Evolutionary conservation across 495 filamentous ascomycete species (phyloP).

Genomic region (Staphylotrichum tortipilum): DNA sequence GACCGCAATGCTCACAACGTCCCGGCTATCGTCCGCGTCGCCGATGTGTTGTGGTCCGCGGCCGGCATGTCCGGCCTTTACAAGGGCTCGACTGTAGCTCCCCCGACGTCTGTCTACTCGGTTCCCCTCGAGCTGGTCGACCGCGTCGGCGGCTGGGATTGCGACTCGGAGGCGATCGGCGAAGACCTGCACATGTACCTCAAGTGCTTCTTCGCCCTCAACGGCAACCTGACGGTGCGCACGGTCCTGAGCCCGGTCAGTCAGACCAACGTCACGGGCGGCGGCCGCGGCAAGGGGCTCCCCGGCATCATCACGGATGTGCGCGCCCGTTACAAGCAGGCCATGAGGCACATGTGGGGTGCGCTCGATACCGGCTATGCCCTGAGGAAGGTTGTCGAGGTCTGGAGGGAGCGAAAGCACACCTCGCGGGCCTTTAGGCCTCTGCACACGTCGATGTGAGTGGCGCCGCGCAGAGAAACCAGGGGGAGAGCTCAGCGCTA

Average conservation of each 20-base stretch:
- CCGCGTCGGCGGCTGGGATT: constrained; percentile 58
- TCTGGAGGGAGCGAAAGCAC: constrained; percentile 43
- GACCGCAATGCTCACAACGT: constrained; percentile 61
- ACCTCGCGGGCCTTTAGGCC: constrained; percentile 42
- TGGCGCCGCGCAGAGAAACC: background rate
- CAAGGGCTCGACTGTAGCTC: constrained; percentile 47
- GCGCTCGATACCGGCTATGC: constrained; percentile 58
- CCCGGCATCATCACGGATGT: constrained; percentile 45
- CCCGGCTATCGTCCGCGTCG: constrained; percentile 56
- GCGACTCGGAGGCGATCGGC: constrained; percentile 57
- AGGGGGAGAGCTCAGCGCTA: too few relatives aligned
- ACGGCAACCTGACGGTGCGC: constrained; percentile 48
- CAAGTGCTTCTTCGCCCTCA: constrained; percentile 64
- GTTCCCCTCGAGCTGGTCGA: constrained; percentile 53
- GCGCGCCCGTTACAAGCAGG: constrained; percentile 55
- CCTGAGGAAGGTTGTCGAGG: constrained; percentile 37
- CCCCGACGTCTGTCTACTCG: constrained; percentile 64
- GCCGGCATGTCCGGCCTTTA: constrained; percentile 60
- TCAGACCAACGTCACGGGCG: constrained; percentile 57
- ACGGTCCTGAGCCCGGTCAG: constrained; percentile 55
- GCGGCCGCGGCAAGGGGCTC: constrained; percentile 38
- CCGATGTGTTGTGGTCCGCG: constrained; percentile 58
- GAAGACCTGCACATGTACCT: constrained; percentile 69
- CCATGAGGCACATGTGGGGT: constrained; percentile 65
- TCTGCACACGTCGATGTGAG: constrained; percentile 41